Evolutionary conservation across 164 flowering plant species (phyloP).

Genomic region (Houttuynia cordata): DNA sequence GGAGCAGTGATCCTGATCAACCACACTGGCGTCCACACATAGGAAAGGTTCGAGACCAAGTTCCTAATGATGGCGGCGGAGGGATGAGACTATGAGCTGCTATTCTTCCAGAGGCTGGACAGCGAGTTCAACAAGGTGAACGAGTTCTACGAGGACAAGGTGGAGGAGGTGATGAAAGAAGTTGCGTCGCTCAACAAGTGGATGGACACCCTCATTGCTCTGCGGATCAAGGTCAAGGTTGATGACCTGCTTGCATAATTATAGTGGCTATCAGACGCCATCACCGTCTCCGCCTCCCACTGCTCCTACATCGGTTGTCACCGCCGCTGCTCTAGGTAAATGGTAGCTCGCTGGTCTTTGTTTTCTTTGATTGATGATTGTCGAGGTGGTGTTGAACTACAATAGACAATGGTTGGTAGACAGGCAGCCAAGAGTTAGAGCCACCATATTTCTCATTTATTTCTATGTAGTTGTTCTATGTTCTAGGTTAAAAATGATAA

Average conservation of each 20-base stretch:
- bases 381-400: no score
- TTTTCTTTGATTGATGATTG: no score
- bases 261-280: neutral
- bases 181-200: conserved; percentile 52
- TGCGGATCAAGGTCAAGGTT: conserved; percentile 50
- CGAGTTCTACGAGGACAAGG: conserved; percentile 40
- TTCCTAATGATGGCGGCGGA: conserved; percentile 38
- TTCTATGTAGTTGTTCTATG: no score
- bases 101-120: conserved; percentile 52
- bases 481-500: no score
- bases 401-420: no score
- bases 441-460: no score
- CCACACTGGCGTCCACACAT: no score
- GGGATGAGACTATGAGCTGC: conserved; percentile 47
- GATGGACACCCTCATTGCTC: conserved; percentile 65
- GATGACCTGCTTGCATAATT: no score
- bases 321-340: neutral
- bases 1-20: conserved; percentile 17
- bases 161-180: conserved; percentile 38
- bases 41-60: conserved; percentile 26
- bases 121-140: conserved; percentile 62
- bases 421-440: no score
- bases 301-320: neutral
- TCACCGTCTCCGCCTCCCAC: neutral
- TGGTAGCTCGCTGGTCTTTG: no score